Evolutionary conservation across 371 early-diverging fungal species (phyloP).

Genomic region (Syncephalis fuscata): DNA sequence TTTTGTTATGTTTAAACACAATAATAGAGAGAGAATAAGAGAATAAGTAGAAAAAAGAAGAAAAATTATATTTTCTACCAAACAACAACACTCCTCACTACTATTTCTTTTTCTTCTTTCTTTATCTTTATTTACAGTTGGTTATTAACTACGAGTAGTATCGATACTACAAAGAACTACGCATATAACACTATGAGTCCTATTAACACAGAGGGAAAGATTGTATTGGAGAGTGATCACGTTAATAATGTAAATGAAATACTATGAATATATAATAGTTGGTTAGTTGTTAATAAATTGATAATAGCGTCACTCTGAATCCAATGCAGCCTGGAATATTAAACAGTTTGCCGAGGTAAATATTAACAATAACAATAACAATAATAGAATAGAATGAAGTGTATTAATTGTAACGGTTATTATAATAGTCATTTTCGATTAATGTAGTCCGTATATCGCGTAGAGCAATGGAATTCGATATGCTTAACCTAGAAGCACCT

Average conservation of each 20-base stretch:
- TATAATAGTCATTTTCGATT: slow-evolving; percentile 35
- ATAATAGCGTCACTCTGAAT: slow-evolving; percentile 22
- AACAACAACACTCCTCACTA: too few species aligned
- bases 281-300: slow-evolving; percentile 30
- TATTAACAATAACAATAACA: not conserved
- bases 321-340: slow-evolving; percentile 28
- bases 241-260: not conserved
- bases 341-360: slow-evolving; percentile 44
- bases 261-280: not conserved
- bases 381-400: not conserved
- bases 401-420: too few species aligned
- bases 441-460: slow-evolving; percentile 46
- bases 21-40: too few species aligned
- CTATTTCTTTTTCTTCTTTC: too few species aligned
- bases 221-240: slow-evolving; percentile 1
- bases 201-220: not conserved
- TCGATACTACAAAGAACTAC: not conserved
- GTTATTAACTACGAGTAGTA: too few species aligned
- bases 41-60: too few species aligned
- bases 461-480: slow-evolving; percentile 82
- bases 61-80: too few species aligned
- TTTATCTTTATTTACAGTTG: too few species aligned
- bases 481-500: slow-evolving; percentile 86
- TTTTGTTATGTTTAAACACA: too few species aligned
- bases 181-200: not conserved